A percentile compares a stretch with the other conserved stretches of the same genome.
These are phyloP conservation scores for Mortierella antarctica DNA, from an alignment of 192 early-diverging fungal species.

Conservation along the genomic window DNA sequence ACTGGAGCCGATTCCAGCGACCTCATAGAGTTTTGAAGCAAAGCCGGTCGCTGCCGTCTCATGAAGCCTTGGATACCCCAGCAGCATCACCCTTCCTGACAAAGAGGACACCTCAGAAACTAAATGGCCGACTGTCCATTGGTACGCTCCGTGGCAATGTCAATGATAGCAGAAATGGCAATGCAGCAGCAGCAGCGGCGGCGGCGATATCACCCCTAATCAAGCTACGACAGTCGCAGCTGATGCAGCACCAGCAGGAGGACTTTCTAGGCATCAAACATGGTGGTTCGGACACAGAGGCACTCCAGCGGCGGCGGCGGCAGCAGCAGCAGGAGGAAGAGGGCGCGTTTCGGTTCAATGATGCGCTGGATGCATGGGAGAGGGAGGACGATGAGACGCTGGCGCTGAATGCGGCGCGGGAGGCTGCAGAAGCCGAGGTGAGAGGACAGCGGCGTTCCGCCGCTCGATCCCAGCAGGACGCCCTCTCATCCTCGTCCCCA, in stretches of 20 bases:
- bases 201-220: conserved; percentile 18
- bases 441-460: not conserved
- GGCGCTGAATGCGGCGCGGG: conserved; percentile 41
- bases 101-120: not conserved
- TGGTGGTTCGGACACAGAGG: not conserved
- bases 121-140: not conserved
- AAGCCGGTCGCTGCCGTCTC: not conserved
- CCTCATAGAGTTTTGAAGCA: not conserved
- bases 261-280: conserved; percentile 37
- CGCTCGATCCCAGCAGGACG: not conserved
- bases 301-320: not conserved
- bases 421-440: conserved; percentile 26
- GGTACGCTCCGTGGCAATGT: not conserved
- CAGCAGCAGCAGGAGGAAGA: not conserved
- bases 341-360: conserved; percentile 10
- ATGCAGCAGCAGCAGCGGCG: too few relatives aligned
- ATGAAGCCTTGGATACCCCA: not conserved
- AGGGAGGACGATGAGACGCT: conserved; percentile 39
- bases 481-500: not conserved
- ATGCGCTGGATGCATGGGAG: conserved; percentile 30
- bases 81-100: conserved; percentile 3
- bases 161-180: not conserved
- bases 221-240: conserved; percentile 42
- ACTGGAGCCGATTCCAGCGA: conserved; percentile 35
- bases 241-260: conserved; percentile 39